Evolutionary conservation across 2,329 filamentous ascomycete species (phyloP), one percentile per base, ranked within the genome.

Genomic region (Fusarium poae): DNA sequence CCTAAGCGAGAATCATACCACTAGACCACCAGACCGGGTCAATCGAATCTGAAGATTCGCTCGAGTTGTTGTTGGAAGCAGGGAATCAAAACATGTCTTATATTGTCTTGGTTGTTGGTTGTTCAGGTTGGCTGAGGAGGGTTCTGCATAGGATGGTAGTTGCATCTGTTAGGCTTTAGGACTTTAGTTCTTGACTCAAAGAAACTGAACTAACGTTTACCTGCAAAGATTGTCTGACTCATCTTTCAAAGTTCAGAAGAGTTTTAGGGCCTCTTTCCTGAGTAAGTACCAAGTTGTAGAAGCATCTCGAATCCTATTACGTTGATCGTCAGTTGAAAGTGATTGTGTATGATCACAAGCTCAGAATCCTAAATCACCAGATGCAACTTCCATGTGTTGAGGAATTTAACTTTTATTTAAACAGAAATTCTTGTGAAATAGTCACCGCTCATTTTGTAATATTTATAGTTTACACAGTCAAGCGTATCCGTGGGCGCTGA

Each of bases 401-500:
- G 12, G 21, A 49, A 39, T 65, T 65, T 42, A 65, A 48, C 57
- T 57, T 56, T 51, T 57, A 34, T 57, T 67, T 20, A 51, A 39
- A 39, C 34, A 40, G 23, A 51, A 40, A 40, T 29, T 16, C n/a
- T 40, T 40, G 32, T 50, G 34, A 27, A 39, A 40, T 39, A 27
- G n/a, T 16, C 32, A 37, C 34, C 48, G 48, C 48, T 51, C 48
- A 39, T 40, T 30, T 52, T 23, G 20, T n/a, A 48, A 39, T 20
- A 63, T 67, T 49, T 51, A 75, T 69, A 74, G 56, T 69, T 75
- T 75, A 72, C 68, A 71, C 23, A 76, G 74, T 79, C 71, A 81
- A 66, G 78, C 67, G 60, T 85, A 86, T 5, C 81, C 80, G 56
- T 85, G 84, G n/a, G 80, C 77, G 20, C 72, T 75, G 72, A 98